Conservation (phyloP, 1,284 basidiomycete species). For the Boletus albobrunnescens region DNA sequence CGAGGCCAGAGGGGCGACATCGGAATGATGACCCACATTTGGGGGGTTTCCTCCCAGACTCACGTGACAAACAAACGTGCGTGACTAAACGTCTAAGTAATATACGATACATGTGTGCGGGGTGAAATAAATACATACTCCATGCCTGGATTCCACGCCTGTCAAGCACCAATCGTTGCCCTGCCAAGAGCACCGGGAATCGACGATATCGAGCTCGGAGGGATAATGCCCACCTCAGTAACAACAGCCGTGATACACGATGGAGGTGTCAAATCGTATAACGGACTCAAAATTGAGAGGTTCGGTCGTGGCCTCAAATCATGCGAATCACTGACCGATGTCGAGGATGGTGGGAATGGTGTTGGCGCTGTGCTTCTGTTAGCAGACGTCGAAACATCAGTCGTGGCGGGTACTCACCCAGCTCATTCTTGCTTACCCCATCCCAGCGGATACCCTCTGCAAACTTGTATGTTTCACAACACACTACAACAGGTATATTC, state of each 20-base stretch:
- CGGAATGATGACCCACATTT: background rate
- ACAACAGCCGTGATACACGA: slow-evolving; percentile 91
- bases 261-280: slow-evolving; percentile 91
- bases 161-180: slow-evolving; percentile 23
- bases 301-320: slow-evolving; percentile 33
- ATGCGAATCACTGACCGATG: slow-evolving; percentile 2
- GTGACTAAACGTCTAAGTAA: background rate
- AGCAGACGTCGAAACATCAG: slow-evolving; percentile 1
- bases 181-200: slow-evolving; percentile 69
- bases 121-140: slow-evolving; percentile 18
- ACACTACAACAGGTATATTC: slow-evolving; percentile 91
- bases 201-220: slow-evolving; percentile 79
- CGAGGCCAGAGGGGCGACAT: slow-evolving; percentile 3
- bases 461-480: slow-evolving; percentile 99
- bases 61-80: slow-evolving; percentile 26
- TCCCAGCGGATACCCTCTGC: slow-evolving; percentile 92
- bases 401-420: slow-evolving; percentile 50
- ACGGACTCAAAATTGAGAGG: slow-evolving; percentile 74
- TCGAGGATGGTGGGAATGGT: slow-evolving; percentile 29
- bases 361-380: slow-evolving; percentile 22
- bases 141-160: too few relatives aligned
- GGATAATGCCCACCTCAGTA: slow-evolving; percentile 90
- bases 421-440: slow-evolving; percentile 93
- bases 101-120: background rate
- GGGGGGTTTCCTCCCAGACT: slow-evolving; percentile 12